Base-by-base conservation (phyloP, 1,139 yeast species). In the Blastobotrys arbuscula region DNA sequence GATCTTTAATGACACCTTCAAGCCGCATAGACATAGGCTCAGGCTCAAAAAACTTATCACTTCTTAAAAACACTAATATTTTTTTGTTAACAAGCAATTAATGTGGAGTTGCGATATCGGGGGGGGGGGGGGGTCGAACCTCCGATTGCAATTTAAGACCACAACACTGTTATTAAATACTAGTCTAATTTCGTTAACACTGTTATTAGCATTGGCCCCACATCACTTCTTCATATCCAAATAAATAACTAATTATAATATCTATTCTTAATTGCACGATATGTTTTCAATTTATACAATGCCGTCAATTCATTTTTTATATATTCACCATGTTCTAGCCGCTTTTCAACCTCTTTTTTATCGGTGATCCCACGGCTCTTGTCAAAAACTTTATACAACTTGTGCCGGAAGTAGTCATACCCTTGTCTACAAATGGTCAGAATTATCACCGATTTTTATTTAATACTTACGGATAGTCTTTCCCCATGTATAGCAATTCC, bases 401-500 rank as follows among this genome's bases (percentile, higher is more conserved):
- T 55, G 16, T 45, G 46, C 12, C 63, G 51, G 43, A 65, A 64
- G 43, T 56, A 57, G 26, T 55, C 58, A 48, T 65, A 66, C 8
- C 69, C 69, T n/a, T 55, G 41, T 5, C 56, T 26, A 12, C 20
- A 24, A 28, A 12, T 5, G 6, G 23, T 13, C 9, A 8, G 7
- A 9, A 30, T 30, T 19, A 18, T 12, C 16, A 5, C 15, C 16
- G 5, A 3, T 39, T 23, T 24, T n/a, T 30, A 20, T 13, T 13
- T 2, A 9, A 16, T 30, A 54, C 63, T 47, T 55, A 62, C 54
- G 72, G 72, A 48, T 67, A 68, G 42, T 66, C 70, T 39, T 57
- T 57, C 16, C 69, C 70, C 64, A 68, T 58, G 45, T 66, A 68
- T 2, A 67, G 55, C 37, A 68, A 59, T 48, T 68, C 72, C 44